Evolutionary conservation across 306 rosid species (phyloP).

Genomic region (Corylus americana): DNA sequence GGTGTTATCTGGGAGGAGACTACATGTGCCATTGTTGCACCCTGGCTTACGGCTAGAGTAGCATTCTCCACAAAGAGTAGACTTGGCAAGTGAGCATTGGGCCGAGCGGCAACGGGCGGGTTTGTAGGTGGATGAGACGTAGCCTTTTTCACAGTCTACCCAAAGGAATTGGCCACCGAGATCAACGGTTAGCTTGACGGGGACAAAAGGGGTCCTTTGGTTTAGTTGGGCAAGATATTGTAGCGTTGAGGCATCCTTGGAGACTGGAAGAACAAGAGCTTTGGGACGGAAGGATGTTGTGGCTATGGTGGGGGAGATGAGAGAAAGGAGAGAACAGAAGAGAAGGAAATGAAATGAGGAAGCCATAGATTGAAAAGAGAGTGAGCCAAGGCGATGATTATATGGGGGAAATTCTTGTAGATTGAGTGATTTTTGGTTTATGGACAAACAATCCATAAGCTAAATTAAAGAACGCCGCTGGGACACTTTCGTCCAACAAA

Average conservation of each 20-base stretch:
- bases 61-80: constrained; percentile 21
- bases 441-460: too few species aligned
- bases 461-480: too few species aligned
- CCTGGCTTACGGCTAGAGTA: constrained; percentile 30
- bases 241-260: constrained; percentile 41
- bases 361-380: constrained; percentile 29
- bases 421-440: too few species aligned
- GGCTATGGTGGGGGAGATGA: constrained; percentile 35
- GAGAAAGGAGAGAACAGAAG: constrained; percentile 20
- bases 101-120: constrained; percentile 46
- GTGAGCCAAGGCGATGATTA: background rate
- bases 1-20: constrained; percentile 34
- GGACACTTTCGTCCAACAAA: too few species aligned
- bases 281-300: constrained; percentile 52
- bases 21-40: constrained; percentile 44
- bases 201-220: constrained; percentile 63
- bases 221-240: constrained; percentile 51
- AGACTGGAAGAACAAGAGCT: constrained; percentile 53
- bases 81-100: constrained; percentile 43
- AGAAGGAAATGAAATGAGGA: constrained; percentile 18
- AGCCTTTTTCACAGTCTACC: constrained; percentile 50
- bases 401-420: background rate
- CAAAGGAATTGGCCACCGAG: constrained; percentile 60
- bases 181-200: constrained; percentile 57
- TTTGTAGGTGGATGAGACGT: constrained; percentile 52